Conservation (phyloP, 192 early-diverging fungal species). For the Podila minutissima region DNA sequence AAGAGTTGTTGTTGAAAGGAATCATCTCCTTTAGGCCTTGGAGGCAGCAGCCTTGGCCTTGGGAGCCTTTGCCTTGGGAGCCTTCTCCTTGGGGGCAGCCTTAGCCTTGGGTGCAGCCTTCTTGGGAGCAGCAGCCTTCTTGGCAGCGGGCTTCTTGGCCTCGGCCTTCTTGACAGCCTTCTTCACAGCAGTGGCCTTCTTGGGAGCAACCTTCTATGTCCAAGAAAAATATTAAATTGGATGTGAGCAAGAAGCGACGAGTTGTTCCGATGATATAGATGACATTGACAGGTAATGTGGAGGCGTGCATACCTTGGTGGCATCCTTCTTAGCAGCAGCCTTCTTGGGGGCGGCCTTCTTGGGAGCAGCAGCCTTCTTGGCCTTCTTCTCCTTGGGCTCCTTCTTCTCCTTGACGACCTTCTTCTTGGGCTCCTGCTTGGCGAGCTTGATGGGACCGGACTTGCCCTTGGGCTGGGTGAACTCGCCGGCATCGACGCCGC, state of each 20-base stretch:
- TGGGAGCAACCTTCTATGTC: slow-evolving; percentile 36
- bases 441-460: slow-evolving; percentile 73
- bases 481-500: slow-evolving; percentile 66
- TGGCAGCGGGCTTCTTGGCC: slow-evolving; percentile 32
- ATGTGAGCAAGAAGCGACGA: neutral
- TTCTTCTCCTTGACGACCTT: slow-evolving; percentile 57
- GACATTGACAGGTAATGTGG: no score
- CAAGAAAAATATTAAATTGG: no score
- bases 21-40: neutral
- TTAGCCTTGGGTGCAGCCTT: slow-evolving; percentile 12
- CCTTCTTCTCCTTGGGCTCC: slow-evolving; percentile 55
- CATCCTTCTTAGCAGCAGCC: slow-evolving; percentile 52
- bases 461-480: slow-evolving; percentile 75
- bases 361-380: slow-evolving; percentile 46
- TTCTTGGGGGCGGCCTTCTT: slow-evolving; percentile 67
- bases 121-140: slow-evolving; percentile 33
- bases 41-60: slow-evolving; percentile 46
- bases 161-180: slow-evolving; percentile 37
- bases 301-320: neutral
- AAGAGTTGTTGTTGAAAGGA: no score
- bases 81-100: slow-evolving; percentile 49
- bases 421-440: slow-evolving; percentile 58
- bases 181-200: slow-evolving; percentile 51
- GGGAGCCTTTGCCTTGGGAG: slow-evolving; percentile 52
- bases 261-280: neutral